Evolutionary conservation across 306 rosid genomes (phyloP).

Genomic region (Acacia acuminata): DNA sequence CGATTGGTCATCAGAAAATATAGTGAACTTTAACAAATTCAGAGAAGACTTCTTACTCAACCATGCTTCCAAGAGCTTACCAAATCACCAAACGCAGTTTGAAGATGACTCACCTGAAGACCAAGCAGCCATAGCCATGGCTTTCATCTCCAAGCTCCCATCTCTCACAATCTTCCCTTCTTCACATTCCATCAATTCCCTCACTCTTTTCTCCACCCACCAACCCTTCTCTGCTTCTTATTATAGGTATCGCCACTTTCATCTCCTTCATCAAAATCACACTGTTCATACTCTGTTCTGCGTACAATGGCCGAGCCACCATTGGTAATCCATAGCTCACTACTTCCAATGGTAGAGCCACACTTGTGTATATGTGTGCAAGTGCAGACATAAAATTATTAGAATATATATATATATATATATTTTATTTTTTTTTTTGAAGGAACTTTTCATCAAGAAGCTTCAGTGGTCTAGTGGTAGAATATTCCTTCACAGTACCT

Average conservation of each 20-base stretch:
- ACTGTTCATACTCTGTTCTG: conserved; percentile 54
- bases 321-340: conserved; percentile 38
- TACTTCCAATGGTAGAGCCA: too few relatives aligned
- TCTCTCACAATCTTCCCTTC: conserved; percentile 23
- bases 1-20: too few relatives aligned
- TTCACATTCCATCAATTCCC: conserved; percentile 29
- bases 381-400: too few relatives aligned
- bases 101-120: conserved; percentile 22
- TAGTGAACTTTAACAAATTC: too few relatives aligned
- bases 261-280: conserved; percentile 48
- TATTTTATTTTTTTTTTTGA: too few relatives aligned
- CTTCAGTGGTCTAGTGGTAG: too few relatives aligned
- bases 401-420: too few relatives aligned
- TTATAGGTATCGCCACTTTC: conserved; percentile 42
- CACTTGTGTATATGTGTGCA: too few relatives aligned
- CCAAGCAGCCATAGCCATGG: conserved; percentile 29
- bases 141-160: conserved; percentile 18
- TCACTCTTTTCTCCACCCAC: conserved; percentile 23
- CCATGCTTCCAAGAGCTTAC: conserved; percentile 26
- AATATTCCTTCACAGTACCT: too few relatives aligned
- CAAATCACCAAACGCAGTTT: background rate
- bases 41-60: background rate
- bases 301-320: conserved; percentile 65
- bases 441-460: too few relatives aligned
- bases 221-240: background rate